Base-by-base conservation (phyloP, 352 stramenopile genomes). In the Phytophthora crassamura region DNA sequence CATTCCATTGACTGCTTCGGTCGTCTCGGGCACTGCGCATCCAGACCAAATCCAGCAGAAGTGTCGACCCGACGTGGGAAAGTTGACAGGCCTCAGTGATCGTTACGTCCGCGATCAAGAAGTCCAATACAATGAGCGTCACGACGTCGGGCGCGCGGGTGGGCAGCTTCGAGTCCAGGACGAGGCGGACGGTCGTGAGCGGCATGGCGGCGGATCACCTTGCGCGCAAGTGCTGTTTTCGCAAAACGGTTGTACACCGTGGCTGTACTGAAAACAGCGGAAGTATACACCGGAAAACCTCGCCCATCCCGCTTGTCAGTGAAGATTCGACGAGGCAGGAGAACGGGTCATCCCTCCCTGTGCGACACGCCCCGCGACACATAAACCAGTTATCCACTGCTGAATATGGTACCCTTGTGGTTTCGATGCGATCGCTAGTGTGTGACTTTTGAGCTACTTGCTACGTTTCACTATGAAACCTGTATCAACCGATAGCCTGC, bases 301-400 rank as follows among this genome's bases (percentile, higher is more conserved):
- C 39, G 58, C 58, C 58, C 47, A 58, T 50, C 57, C 57, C 39
- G 25, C 28, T 9, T 10, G 12, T 6, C 18, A 38, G 25, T 15
- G 36, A 8, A 11, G 10, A 30, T 30, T 51, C 12, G 32, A 12
- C 36, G 6, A 42, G 30, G 39, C 30, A 32, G 10, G 15, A 11
- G 20, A 39, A 11, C 46, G 47, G 16, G 57, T 65, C 57, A 59
- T 65, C 57, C 47, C 57, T 59, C 57, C 56, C 8, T 15, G 6
- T 30, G 18, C 28, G 57, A 64, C 57, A 45, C 40, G 4, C 12
- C n/a, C 30, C 3, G n/a, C 14, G 7, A 28, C 25, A n/a, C 38
- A 42, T 7, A 46, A 25, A 46, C 39, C 5, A n/a, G 7, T 7
- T 36, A 20, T 33, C 18, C n/a, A 11, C 32, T 42, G 16, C 16